These are phyloP conservation scores for Arachnomyces sp. DNA, from an alignment of 2,329 filamentous ascomycete species.

Conservation along the genomic window DNA sequence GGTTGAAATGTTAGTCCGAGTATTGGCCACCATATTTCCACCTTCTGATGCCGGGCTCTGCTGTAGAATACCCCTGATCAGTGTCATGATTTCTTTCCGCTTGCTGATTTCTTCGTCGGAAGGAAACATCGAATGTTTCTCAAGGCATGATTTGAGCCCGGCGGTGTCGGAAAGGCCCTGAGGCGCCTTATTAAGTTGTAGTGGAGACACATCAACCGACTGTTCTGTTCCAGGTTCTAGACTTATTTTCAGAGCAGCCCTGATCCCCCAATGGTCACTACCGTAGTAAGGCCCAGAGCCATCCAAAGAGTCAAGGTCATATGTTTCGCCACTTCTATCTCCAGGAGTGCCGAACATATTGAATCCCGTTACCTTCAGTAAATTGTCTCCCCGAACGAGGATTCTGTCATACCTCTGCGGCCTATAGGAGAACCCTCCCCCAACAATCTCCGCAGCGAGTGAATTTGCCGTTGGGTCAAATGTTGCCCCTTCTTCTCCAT, in stretches of 20 bases:
- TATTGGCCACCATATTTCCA: conserved; percentile 13
- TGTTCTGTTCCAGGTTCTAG: not conserved
- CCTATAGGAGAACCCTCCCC: conserved; percentile 42
- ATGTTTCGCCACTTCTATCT: conserved; percentile 7
- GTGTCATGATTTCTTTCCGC: conserved; percentile 39
- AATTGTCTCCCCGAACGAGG: conserved; percentile 40
- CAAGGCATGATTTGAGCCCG: conserved; percentile 34
- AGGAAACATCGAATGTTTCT: conserved; percentile 39
- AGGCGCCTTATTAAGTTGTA: not conserved
- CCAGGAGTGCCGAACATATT: conserved; percentile 51
- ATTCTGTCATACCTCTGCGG: conserved; percentile 62
- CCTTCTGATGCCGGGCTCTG: conserved; percentile 23
- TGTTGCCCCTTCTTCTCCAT: conserved; percentile 58
- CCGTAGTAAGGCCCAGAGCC: conserved; percentile 14
- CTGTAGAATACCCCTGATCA: conserved; percentile 39
- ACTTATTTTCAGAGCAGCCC: conserved; percentile 7
- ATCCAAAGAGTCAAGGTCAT: no score
- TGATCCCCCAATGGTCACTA: conserved; percentile 27
- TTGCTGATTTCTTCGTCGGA: conserved; percentile 35
- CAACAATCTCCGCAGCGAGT: conserved; percentile 47
- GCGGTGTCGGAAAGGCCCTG: not conserved
- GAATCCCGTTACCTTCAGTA: conserved; percentile 40
- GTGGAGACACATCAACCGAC: conserved; percentile 1
- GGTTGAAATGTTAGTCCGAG: conserved; percentile 28
- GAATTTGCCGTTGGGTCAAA: conserved; percentile 54